Evolutionary conservation across 371 early-diverging fungal species (phyloP).

Genomic region (Rhizopus delemar): DNA sequence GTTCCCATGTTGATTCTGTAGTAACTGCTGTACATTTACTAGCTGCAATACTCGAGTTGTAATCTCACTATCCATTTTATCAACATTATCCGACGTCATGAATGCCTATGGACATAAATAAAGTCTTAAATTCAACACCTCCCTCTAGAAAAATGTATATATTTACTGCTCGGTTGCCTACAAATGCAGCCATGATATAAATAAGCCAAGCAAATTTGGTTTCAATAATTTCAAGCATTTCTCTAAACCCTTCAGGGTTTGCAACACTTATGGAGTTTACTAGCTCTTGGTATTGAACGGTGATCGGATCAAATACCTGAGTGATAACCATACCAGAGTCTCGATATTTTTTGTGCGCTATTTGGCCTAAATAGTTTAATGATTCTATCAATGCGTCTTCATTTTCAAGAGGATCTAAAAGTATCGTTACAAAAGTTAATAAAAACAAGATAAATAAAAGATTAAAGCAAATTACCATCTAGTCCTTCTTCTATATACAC

Average conservation of each 20-base stretch:
- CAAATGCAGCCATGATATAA: conserved; percentile 73
- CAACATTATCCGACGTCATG: conserved; percentile 64
- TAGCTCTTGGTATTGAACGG: conserved; percentile 62
- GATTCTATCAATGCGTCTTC: conserved; percentile 71
- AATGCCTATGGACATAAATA: conserved; percentile 43
- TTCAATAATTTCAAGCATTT: conserved; percentile 58
- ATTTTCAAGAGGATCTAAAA: conserved; percentile 70
- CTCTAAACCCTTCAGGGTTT: conserved; percentile 39
- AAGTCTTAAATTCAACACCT: neutral
- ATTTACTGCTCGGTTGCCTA: conserved; percentile 67
- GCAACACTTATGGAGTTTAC: conserved; percentile 15
- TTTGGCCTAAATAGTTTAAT: conserved; percentile 73
- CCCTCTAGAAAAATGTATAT: neutral
- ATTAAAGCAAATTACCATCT: conserved; percentile 48
- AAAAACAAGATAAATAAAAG: neutral
- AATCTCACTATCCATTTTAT: conserved; percentile 67
- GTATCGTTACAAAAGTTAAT: too few species aligned
- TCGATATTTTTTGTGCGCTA: conserved; percentile 76
- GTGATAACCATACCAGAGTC: conserved; percentile 60
- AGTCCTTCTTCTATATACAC: conserved; percentile 61
- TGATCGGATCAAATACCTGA: conserved; percentile 65
- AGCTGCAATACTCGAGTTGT: conserved; percentile 60
- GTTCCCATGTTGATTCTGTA: conserved; percentile 45
- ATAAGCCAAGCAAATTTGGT: conserved; percentile 82
- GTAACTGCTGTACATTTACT: conserved; percentile 55